phyloP scores from a whole-genome alignment of 805 yeast genomes.

The Candida namnaoensis region DNA sequence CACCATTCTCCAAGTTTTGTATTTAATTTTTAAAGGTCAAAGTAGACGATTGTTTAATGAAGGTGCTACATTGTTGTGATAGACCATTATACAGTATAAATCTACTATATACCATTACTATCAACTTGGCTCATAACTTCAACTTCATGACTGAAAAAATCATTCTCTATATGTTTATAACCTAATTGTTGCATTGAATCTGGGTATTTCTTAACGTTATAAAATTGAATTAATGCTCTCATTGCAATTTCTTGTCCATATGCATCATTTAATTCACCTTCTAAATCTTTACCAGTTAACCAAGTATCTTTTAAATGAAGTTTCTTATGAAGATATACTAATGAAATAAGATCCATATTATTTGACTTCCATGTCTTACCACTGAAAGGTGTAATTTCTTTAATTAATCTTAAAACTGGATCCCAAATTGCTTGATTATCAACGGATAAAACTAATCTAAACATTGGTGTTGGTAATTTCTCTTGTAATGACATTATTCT shows the following conservation, averaged over 20 bases:
- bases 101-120: no score
- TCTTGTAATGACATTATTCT: slow-evolving; percentile 58
- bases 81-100: no score
- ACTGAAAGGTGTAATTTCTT: slow-evolving; percentile 78
- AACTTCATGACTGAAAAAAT: slow-evolving; percentile 33
- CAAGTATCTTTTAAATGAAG: slow-evolving; percentile 75
- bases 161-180: slow-evolving; percentile 31
- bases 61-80: no score
- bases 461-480: slow-evolving; percentile 51
- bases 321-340: slow-evolving; percentile 70
- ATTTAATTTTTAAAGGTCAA: no score
- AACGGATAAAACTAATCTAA: slow-evolving; percentile 49
- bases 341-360: slow-evolving; percentile 89
- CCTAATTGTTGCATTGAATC: slow-evolving; percentile 47
- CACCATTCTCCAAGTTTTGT: no score
- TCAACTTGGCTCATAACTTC: slow-evolving; percentile 15
- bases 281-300: slow-evolving; percentile 77
- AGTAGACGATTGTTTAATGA: no score
- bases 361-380: slow-evolving; percentile 91
- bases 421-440: slow-evolving; percentile 55
- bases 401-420: slow-evolving; percentile 67
- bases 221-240: slow-evolving; percentile 69
- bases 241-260: slow-evolving; percentile 82
- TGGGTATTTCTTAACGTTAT: slow-evolving; percentile 54
- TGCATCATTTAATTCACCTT: slow-evolving; percentile 66